Evolutionary conservation across 345 rosid genomes (phyloP), one percentile per base, ranked within the genome.

Genomic region (Laguncularia racemosa): DNA sequence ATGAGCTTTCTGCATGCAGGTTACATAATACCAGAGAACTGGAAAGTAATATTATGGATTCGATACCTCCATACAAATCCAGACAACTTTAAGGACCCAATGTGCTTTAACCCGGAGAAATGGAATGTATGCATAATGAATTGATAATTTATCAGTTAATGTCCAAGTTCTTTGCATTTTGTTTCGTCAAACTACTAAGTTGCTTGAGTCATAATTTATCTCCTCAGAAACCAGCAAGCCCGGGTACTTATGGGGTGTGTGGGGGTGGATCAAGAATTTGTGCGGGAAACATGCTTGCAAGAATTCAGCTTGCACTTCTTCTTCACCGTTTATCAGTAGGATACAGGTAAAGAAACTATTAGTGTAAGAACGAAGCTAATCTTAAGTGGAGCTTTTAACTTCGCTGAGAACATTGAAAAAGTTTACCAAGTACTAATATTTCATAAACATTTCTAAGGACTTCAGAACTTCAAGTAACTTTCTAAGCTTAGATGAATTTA

Each of bases 301-400:
- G 75, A 17, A 19, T 60, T 52, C 70, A 74, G 56, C 26, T 78
- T 26, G 75, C 71, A 6, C 50, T 74, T 0, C 50, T 78, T 19
- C 75, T 81, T 38, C 84, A 76, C 56, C 84, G 73, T 58, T 48
- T 82, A 26, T 74, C 68, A 16, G 46, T 66, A 13, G 82, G 80
- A 68, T 74, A 78, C 78, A 78, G 64, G 87, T 78, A 71, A 56
- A 15, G 2, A 2, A 21, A 16, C 8, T 38, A 12, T 15, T 17
- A 6, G 40, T 9, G 40, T 7, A 33, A 6, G 9, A 6, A 6
- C 9, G 11, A 33, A 7, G 9, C 11, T 33, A 33, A 7, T 10
- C 1, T 33, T 4, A 33, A 33, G 11, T 33, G 11, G 9, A 9
- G 40, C 40, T 33, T 5, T 33, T 33, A 33, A 33, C 7, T 33